Evolutionary conservation across 106 monocot genomes (phyloP), one percentile per base, ranked within the genome.

Genomic region (Dioscorea dumetorum): DNA sequence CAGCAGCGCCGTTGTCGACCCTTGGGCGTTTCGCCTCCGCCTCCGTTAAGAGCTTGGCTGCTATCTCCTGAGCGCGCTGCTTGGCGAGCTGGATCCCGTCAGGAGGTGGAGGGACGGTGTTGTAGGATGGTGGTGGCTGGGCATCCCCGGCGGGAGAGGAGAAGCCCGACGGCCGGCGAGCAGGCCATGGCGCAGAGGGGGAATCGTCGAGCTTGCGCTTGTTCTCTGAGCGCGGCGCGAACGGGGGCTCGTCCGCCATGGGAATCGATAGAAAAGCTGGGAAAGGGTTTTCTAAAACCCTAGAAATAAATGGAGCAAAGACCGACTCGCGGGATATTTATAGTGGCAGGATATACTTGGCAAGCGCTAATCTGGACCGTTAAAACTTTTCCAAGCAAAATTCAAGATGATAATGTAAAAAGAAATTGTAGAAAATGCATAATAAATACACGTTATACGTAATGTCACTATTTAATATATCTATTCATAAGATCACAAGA

Each of bases 181-280:
- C 59, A 8, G 82, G 54, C 18, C 82, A 23, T 0, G 82, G 19
- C 9, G 64, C 68, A 5, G 41, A 8, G 41, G 41, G 41, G 6
- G 74, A 73, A 32, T 90, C 87, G 22, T 90, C 94, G 79, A 77
- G 89, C 87, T 90, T 94, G 3, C 94, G 79, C 78, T 94, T 94
- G 83, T 82, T 76, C 32, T 88, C 91, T 6, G 74, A 12, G 15
- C 84, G 72, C 16, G 80, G 4, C 5, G 54, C 7, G 54, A 54
- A 18, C 7, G 19, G 0, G 5, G 54, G 72, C 32, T 80, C 71
- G 64, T 70, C 80, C 35, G 77, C 80, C 33, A 54, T 54, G 5
- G 1, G 7, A 54, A 14, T 41, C 41, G 41, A 28, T 41, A 8
- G 41, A 41, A n/a, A 5, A 41, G 10, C 41, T 10, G 28, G 28